Evolutionary conservation across 257 asterid genomes (phyloP).

Genomic region (Capsicum chinense): DNA sequence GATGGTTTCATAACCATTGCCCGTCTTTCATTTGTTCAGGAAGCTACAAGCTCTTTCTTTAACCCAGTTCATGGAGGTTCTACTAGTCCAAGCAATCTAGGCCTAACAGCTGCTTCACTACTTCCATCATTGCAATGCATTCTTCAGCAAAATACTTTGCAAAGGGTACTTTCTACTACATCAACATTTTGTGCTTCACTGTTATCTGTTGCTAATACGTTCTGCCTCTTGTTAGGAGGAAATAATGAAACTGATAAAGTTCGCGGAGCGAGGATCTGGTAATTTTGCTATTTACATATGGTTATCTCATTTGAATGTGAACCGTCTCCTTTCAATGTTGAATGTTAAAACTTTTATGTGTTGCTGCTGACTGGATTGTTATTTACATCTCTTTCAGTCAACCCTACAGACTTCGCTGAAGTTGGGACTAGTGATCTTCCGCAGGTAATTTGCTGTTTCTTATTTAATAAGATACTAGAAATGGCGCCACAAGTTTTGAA

Average conservation of each 20-base stretch:
- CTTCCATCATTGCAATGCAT: conserved; percentile 78
- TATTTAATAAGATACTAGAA: conserved; percentile 15
- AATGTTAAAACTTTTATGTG: neutral
- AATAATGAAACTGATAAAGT: conserved; percentile 70
- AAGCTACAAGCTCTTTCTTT: conserved; percentile 45
- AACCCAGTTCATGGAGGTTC: conserved; percentile 56
- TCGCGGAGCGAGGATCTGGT: conserved; percentile 86
- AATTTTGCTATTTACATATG: conserved; percentile 28
- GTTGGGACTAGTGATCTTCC: conserved; percentile 57
- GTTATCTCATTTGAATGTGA: conserved; percentile 10
- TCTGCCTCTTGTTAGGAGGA: conserved; percentile 69
- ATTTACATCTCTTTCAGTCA: conserved; percentile 50
- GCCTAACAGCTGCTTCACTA: conserved; percentile 59
- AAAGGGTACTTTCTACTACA: conserved; percentile 62
- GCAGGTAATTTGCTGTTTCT: conserved; percentile 56
- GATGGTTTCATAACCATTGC: conserved; percentile 49
- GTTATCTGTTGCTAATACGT: conserved; percentile 42
- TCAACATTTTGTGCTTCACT: conserved; percentile 29
- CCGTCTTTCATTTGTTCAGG: conserved; percentile 53
- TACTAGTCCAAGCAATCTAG: conserved; percentile 47
- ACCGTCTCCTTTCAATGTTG: conserved; percentile 9
- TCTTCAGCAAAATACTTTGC: conserved; percentile 78
- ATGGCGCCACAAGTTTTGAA: neutral
- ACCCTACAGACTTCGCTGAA: conserved; percentile 55
- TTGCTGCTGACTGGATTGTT: conserved; percentile 24